Base-by-base conservation (phyloP, 2,329 filamentous ascomycete species). In the Tolypocladium guangdongense region DNA sequence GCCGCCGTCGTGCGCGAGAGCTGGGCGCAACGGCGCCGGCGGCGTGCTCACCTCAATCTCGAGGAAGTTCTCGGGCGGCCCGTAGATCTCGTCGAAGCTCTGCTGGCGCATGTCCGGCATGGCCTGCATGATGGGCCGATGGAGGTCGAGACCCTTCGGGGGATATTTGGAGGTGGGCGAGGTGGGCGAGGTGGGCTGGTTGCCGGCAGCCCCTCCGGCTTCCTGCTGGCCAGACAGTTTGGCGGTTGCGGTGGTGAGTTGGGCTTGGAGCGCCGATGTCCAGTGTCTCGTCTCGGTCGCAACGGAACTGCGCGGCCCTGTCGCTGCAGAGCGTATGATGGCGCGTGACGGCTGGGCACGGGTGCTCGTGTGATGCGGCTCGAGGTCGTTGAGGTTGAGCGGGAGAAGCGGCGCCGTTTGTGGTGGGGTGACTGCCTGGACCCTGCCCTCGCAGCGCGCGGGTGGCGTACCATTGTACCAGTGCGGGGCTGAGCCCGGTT, bases 21-120 rank as follows among this genome's bases (percentile, higher is more conserved):
- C 38, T 24, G 20, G 10, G 39, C 18, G 43, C 27, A 12, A 20
- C 7, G 39, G 24, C 41, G 41, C 41, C 7, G 30, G 20, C 35
- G 43, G 35, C 45, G 55, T 70, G 53, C 63, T 58, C 54, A 93
- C 91, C 79, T 99, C 93, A 59, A 99, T 96, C 77, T 99, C 93
- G 52, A 99, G 82, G 68, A 97, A 96, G 77, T 99, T 99, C 78
- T 99, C 93, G 7, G 93, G 93, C 49, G 92, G 90, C 16, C 91
- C 93, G 72, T 99, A 99, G 70, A 97, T 96, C 79, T 99, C 93
- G 74, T 99, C 93, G 68, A 96, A 97, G 67, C 87, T 93, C 77
- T 99, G 93, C 73, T 88, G 84, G 64, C 91, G 88, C 61, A 87
- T 83, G 66, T 85, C 82, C 49, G 82, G 82, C 75, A 86, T 81